These are phyloP conservation scores for Biscutella laevigata DNA, from an alignment of 441 rosid genomes.

Conservation along the genomic window DNA sequence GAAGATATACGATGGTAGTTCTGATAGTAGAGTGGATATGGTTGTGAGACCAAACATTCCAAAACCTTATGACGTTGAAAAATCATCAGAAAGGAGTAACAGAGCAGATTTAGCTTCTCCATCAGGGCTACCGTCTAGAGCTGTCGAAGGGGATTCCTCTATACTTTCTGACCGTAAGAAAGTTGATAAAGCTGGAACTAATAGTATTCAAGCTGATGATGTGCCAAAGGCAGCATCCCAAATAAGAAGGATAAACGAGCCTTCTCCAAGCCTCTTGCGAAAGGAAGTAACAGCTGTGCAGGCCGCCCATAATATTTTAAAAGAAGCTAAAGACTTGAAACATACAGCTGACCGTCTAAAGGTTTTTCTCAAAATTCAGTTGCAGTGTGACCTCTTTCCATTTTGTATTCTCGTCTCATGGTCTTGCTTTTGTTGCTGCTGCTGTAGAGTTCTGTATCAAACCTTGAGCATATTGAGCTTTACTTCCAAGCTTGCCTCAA, in stretches of 20 bases:
- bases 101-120: conserved; percentile 27
- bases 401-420: conserved; percentile 16
- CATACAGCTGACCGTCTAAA: conserved; percentile 89
- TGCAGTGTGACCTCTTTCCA: not conserved
- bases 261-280: conserved; percentile 65
- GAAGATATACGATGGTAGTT: conserved; percentile 37
- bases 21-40: conserved; percentile 40
- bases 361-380: conserved; percentile 38
- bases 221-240: conserved; percentile 19
- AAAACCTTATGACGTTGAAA: conserved; percentile 28
- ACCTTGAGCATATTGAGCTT: conserved; percentile 51
- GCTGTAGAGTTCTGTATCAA: conserved; percentile 57
- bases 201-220: conserved; percentile 25
- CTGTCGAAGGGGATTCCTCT: conserved; percentile 26
- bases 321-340: conserved; percentile 90
- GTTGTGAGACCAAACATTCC: conserved; percentile 38
- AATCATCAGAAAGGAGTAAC: conserved; percentile 22
- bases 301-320: conserved; percentile 64
- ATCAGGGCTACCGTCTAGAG: conserved; percentile 27
- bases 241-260: conserved; percentile 47
- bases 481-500: conserved; percentile 92
- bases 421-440: conserved; percentile 22
- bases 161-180: conserved; percentile 19
- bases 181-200: conserved; percentile 21
- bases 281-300: conserved; percentile 57